Evolutionary conservation across 345 rosid genomes (phyloP).

Genomic region (Pistacia atlantica): DNA sequence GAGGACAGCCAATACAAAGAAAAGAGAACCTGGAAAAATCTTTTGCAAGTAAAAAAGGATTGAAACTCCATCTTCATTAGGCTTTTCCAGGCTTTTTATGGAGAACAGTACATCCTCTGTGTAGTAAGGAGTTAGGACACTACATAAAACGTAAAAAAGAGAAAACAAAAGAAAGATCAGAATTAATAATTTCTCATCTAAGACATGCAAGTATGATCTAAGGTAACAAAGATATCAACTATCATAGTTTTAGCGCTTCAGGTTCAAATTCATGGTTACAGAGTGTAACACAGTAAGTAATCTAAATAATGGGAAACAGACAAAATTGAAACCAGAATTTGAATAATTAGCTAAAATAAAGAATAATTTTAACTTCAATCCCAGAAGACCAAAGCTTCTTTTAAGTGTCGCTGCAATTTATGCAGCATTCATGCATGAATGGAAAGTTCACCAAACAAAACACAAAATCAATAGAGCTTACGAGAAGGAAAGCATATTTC

Average conservation of each 20-base stretch:
- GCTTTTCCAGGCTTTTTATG: constrained; percentile 45
- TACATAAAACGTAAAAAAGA: constrained; percentile 23
- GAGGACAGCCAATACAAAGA: constrained; percentile 4
- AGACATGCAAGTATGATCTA: constrained; percentile 4
- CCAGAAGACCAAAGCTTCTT: background rate
- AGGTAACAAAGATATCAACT: background rate
- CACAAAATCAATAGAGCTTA: constrained; percentile 33
- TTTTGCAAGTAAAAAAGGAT: constrained; percentile 81
- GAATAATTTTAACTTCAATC: background rate
- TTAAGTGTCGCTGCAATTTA: background rate
- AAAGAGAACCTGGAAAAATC: constrained; percentile 70
- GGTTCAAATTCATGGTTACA: background rate
- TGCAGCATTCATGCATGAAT: background rate
- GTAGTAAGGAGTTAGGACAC: constrained; percentile 82
- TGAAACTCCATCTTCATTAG: constrained; percentile 86
- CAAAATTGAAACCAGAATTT: background rate
- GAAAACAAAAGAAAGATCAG: background rate
- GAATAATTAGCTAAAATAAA: background rate
- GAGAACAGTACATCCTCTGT: constrained; percentile 77
- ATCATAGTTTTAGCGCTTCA: background rate
- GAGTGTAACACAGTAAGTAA: background rate
- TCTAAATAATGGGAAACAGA: background rate
- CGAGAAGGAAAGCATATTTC: constrained; percentile 68
- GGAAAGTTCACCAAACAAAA: constrained; percentile 12
- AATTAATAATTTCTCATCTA: background rate